Evolutionary conservation across 306 rosid genomes (phyloP).

Genomic region (Cajanus cajan): DNA sequence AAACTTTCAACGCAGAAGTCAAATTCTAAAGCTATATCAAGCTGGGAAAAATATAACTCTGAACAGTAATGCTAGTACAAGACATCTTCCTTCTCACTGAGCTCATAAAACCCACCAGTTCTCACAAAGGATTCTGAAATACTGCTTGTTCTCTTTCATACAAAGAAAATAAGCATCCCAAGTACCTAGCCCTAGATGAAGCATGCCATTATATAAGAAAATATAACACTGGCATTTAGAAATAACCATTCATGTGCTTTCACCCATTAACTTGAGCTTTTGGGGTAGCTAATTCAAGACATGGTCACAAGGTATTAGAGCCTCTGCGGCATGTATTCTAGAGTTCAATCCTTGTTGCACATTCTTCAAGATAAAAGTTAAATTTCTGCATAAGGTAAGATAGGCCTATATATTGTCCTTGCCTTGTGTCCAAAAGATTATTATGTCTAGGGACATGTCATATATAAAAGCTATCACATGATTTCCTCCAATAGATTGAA

Average conservation of each 20-base stretch:
- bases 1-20: not conserved
- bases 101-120: not conserved
- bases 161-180: not conserved
- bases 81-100: not conserved
- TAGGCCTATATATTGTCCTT: not conserved
- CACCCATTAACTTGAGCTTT: not conserved
- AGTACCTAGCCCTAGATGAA: not conserved
- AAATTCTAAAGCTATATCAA: constrained; percentile 2
- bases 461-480: not conserved
- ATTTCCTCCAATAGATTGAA: not conserved
- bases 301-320: not conserved
- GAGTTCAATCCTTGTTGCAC: not conserved
- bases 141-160: not conserved
- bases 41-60: not conserved
- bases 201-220: not conserved
- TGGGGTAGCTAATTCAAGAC: not conserved
- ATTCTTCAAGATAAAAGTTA: not conserved
- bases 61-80: not conserved
- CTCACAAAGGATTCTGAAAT: not conserved
- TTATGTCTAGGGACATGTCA: not conserved
- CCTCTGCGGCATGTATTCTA: not conserved
- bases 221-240: not conserved
- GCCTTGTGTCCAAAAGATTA: not conserved
- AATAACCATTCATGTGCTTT: not conserved
- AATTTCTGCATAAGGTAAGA: not conserved